phyloP scores from a whole-genome alignment of 768 basidiomycete species.

The Tylopilus rubrobrunneus region DNA sequence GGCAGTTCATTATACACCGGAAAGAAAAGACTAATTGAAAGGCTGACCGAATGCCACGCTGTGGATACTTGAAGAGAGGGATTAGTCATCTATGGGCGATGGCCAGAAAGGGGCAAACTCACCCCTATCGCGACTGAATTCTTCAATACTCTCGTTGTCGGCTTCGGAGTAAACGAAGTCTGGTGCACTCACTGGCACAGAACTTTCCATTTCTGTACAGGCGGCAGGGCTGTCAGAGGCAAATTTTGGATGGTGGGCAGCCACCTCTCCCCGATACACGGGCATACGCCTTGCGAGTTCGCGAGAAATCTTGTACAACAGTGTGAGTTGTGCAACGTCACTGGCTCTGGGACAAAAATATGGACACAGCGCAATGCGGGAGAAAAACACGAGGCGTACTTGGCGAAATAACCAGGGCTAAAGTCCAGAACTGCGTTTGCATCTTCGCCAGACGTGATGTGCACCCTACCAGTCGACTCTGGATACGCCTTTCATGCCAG shows the following conservation, averaged over 20 bases:
- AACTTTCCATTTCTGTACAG: conserved; percentile 13
- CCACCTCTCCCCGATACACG: conserved; percentile 20
- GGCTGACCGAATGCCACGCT: conserved; percentile 17
- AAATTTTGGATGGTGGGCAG: conserved; percentile 28
- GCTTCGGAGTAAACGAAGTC: conserved; percentile 32
- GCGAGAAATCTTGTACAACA: conserved; percentile 52
- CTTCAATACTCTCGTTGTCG: conserved; percentile 33
- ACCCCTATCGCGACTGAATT: conserved; percentile 20
- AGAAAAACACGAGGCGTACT: conserved; percentile 28
- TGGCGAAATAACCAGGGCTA: conserved; percentile 40
- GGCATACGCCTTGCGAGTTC: conserved; percentile 56
- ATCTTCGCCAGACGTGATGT: conserved; percentile 42
- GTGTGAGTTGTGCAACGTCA: neutral
- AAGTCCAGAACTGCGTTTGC: conserved; percentile 41
- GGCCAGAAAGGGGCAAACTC: neutral
- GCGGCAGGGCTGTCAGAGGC: conserved; percentile 25
- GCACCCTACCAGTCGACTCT: conserved; percentile 42
- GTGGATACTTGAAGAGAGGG: neutral
- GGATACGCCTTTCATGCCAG: conserved; percentile 37
- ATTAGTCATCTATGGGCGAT: neutral
- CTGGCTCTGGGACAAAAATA: conserved; percentile 10
- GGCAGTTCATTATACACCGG: neutral
- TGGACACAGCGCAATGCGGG: too few relatives aligned
- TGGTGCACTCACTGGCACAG: conserved; percentile 25
- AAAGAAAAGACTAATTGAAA: neutral